phyloP scores from a whole-genome alignment of 2,329 filamentous ascomycete genomes.

The Fusarium heterosporum region DNA sequence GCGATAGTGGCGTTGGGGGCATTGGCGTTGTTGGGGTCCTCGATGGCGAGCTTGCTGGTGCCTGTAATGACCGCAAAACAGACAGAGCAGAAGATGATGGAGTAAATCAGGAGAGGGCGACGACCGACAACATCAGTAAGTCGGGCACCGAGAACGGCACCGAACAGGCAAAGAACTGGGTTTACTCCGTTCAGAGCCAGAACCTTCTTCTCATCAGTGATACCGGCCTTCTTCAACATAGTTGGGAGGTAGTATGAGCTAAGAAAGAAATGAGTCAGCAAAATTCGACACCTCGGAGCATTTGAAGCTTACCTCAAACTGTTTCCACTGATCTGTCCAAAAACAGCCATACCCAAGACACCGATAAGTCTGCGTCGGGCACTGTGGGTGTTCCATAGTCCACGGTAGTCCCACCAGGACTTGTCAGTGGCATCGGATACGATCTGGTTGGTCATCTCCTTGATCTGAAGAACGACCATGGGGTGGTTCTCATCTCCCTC shows the following conservation, averaged over 20 bases:
- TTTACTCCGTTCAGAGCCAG: slow-evolving; percentile 66
- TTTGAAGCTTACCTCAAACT: slow-evolving; percentile 48
- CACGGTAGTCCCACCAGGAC: slow-evolving; percentile 67
- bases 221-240: slow-evolving; percentile 63
- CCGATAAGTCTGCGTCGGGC: slow-evolving; percentile 63
- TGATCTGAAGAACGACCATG: slow-evolving; percentile 64
- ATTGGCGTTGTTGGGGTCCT: neutral
- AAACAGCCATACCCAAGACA: slow-evolving; percentile 63
- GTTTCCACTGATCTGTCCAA: slow-evolving; percentile 66
- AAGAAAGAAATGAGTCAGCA: neutral
- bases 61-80: slow-evolving; percentile 64
- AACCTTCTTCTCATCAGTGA: slow-evolving; percentile 59
- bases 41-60: slow-evolving; percentile 48
- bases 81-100: slow-evolving; percentile 58
- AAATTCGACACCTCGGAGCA: accelerated
- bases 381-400: slow-evolving; percentile 62
- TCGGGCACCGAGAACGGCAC: slow-evolving; percentile 64
- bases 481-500: slow-evolving; percentile 62
- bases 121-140: slow-evolving; percentile 69
- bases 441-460: slow-evolving; percentile 61
- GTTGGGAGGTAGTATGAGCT: slow-evolving; percentile 67
- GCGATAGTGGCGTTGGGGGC: slow-evolving; percentile 60
- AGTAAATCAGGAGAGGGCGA: slow-evolving; percentile 63
- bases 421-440: slow-evolving; percentile 64
- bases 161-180: slow-evolving; percentile 63